Percentiles rank a stretch among this genome's conserved stretches.
Evolutionary conservation across 495 filamentous ascomycete genomes (phyloP).

Genomic region (Neurospora tetraspora): DNA sequence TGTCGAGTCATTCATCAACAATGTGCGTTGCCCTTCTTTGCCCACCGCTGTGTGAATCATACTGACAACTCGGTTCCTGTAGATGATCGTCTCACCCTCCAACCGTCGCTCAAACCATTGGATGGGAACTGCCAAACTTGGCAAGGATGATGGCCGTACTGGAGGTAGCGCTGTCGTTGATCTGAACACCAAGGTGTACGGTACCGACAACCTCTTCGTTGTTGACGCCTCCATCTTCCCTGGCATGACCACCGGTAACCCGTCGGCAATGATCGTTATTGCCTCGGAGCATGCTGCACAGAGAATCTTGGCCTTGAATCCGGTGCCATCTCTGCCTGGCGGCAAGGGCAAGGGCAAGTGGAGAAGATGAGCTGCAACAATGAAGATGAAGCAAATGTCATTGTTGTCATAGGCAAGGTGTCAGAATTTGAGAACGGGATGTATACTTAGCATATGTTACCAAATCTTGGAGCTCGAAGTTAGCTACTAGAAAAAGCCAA

Average conservation of each 20-base stretch:
- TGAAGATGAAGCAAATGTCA: neutral
- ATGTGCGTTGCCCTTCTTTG: constrained; percentile 5
- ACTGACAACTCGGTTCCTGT: neutral
- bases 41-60: neutral
- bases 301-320: constrained; percentile 14
- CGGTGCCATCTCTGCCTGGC: neutral
- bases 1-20: constrained; percentile 44
- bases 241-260: constrained; percentile 51
- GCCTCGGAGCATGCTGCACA: constrained; percentile 46
- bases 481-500: neutral
- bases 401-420: neutral
- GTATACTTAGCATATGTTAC: neutral
- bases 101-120: constrained; percentile 61
- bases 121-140: constrained; percentile 53
- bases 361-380: neutral
- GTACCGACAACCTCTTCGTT: constrained; percentile 59
- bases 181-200: constrained; percentile 59
- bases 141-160: constrained; percentile 53
- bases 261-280: constrained; percentile 48
- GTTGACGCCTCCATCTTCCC: constrained; percentile 58
- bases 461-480: neutral
- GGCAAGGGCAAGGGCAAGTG: neutral
- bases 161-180: constrained; percentile 60
- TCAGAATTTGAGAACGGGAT: neutral
- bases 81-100: constrained; percentile 43